phyloP scores from a whole-genome alignment of 495 filamentous ascomycete species.

The Xylaria intraflava region DNA sequence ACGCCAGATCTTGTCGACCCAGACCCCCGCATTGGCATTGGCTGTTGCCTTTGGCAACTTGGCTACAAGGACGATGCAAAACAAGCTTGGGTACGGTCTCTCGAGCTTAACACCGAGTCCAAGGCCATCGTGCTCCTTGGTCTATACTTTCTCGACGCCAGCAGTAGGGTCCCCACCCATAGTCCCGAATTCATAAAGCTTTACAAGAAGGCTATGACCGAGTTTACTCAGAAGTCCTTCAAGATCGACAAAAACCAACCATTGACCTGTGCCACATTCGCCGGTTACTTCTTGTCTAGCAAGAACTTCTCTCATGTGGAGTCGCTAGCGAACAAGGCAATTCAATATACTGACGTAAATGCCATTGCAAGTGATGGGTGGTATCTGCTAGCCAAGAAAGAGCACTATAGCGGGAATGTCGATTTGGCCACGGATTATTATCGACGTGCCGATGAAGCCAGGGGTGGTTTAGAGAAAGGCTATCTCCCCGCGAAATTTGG shows the following conservation, averaged over 20 bases:
- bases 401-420: constrained; percentile 65
- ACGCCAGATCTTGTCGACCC: constrained; percentile 88
- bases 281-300: constrained; percentile 74
- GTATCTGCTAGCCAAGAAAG: constrained; percentile 86
- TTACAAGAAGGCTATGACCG: constrained; percentile 89
- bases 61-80: constrained; percentile 90
- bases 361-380: constrained; percentile 93
- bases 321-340: constrained; percentile 80
- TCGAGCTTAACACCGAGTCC: constrained; percentile 81
- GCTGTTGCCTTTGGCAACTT: constrained; percentile 92
- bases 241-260: constrained; percentile 93
- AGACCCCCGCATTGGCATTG: constrained; percentile 90
- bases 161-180: constrained; percentile 68
- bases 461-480: constrained; percentile 80
- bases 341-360: constrained; percentile 91
- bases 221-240: constrained; percentile 89
- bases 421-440: constrained; percentile 75
- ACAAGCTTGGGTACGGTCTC: constrained; percentile 76
- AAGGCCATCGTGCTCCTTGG: constrained; percentile 90
- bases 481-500: constrained; percentile 92
- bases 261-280: constrained; percentile 83
- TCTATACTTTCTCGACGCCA: constrained; percentile 77
- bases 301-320: constrained; percentile 75
- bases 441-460: constrained; percentile 75
- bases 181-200: constrained; percentile 66